Base-by-base conservation (phyloP, 768 basidiomycete species). In the Mycena polygramma region DNA sequence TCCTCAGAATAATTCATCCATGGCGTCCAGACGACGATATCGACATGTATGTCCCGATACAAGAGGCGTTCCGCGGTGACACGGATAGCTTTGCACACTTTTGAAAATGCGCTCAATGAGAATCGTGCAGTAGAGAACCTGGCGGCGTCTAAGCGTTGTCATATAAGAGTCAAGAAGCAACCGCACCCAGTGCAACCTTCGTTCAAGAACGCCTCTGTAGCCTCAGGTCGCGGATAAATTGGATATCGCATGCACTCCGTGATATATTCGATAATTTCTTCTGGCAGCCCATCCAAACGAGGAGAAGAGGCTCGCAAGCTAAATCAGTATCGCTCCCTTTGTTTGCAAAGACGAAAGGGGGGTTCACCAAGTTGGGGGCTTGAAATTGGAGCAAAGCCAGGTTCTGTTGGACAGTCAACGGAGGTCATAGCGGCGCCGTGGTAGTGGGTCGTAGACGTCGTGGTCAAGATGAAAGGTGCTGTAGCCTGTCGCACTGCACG, bases 21-120 rank as follows among this genome's bases (percentile, higher is more conserved):
- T 17, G 77, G 72, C 48, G 76, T 79, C 79, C 78, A 79, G 19
- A 76, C 77, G 13, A 73, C 74, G 37, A 75, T 75, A 55, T 78
- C 77, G 30, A 79, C 57, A 52, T 77, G 78, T n/a, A 79, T 72
- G 57, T 79, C 77, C 15, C 77, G 75, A 55, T 79, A 79, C 26
- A 79, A 61, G 10, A 76, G 37, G 13, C 77, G 77, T 49, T 79
- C 77, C 10, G 70, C 77, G 35, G 66, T 68, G 10, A 60, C 36
- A 14, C 79, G 73, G 15, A 79, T 49, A 19, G 63, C 46, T 15
- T 57, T 70, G 60, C 75, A 79, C n/a, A 74, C 73, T 64, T 74
- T 70, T 7, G 76, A 77, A 43, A 77, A 78, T 7, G 75, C 68
- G 54, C 76, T 77, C n/a, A 79, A 63, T 14, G 62, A 51, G 57